phyloP scores from a whole-genome alignment of 2,329 filamentous ascomycete species.

The Diplodia corticola region DNA sequence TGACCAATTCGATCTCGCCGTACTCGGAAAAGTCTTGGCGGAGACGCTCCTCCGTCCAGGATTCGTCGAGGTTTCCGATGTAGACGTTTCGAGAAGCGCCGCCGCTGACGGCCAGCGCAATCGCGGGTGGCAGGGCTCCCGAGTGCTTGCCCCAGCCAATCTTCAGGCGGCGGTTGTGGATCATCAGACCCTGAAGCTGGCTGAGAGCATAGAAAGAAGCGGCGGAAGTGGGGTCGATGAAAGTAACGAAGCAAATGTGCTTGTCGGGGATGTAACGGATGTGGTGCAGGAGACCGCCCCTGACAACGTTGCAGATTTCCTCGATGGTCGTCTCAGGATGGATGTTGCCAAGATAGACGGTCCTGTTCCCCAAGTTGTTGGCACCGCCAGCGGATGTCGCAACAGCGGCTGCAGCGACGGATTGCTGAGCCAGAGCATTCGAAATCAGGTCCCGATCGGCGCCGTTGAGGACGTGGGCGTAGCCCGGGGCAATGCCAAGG shows the following conservation, averaged over 20 bases:
- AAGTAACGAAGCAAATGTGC: constrained; percentile 99
- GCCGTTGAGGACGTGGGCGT: constrained; percentile 93
- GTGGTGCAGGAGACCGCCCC: constrained; percentile 92
- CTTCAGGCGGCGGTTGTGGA: constrained; percentile 95
- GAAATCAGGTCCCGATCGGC: constrained; percentile 96
- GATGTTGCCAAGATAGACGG: constrained; percentile 97
- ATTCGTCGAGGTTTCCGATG: constrained; percentile 94
- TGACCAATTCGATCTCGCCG: constrained; percentile 96
- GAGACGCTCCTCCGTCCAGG: constrained; percentile 93
- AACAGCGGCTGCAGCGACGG: constrained; percentile 92
- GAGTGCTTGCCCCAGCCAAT: constrained; percentile 99
- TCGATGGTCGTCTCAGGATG: constrained; percentile 98
- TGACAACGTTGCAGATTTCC: constrained; percentile 98
- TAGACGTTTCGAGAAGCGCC: constrained; percentile 99
- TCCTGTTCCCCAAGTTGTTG: constrained; percentile 95
- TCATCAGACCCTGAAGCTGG: constrained; percentile 98
- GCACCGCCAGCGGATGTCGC: constrained; percentile 95
- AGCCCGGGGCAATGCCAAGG: constrained; percentile 92
- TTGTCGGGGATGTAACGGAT: constrained; percentile 99
- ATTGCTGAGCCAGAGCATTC: constrained; percentile 93
- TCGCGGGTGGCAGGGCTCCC: constrained; percentile 89
- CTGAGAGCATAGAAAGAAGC: constrained; percentile 97
- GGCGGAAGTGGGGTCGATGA: constrained; percentile 96
- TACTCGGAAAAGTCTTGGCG: constrained; percentile 97
- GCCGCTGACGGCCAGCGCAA: constrained; percentile 91